phyloP scores from a whole-genome alignment of 495 filamentous ascomycete species.

The Podospora pseudoanserina region DNA sequence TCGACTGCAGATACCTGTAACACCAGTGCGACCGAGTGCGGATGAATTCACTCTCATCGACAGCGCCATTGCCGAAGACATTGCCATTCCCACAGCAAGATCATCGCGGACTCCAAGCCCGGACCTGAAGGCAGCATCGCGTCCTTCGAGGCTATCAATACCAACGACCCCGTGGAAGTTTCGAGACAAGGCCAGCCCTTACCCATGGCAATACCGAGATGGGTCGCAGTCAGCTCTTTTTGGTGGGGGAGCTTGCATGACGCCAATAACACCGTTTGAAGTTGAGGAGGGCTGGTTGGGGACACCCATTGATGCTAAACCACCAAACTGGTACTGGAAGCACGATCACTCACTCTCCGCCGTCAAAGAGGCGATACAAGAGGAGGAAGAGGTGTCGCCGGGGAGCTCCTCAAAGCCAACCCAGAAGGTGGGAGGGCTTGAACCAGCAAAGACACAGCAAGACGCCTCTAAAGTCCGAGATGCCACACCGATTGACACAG shows the following conservation, averaged over 20 bases:
- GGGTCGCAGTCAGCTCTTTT: constrained; percentile 22
- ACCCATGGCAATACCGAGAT: constrained; percentile 19
- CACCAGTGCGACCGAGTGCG: constrained; percentile 10
- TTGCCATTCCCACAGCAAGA: constrained; percentile 18
- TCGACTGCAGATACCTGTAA: constrained; percentile 8
- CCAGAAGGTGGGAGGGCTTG: background rate
- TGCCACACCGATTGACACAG: constrained; percentile 17
- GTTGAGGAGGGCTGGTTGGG: constrained; percentile 15
- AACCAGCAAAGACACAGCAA: background rate
- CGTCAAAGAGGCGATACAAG: constrained; percentile 12
- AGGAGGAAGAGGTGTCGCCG: constrained; percentile 15
- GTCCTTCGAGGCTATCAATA: constrained; percentile 15
- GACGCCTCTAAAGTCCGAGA: constrained; percentile 9
- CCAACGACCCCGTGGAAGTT: constrained; percentile 26
- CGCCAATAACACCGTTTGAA: constrained; percentile 32
- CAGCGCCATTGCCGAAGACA: constrained; percentile 24
- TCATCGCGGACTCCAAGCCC: background rate
- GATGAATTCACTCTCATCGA: constrained; percentile 14
- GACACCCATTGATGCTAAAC: constrained; percentile 20
- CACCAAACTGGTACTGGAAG: constrained; percentile 20
- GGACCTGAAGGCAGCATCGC: background rate
- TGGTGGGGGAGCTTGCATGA: constrained; percentile 26
- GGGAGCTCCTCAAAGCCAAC: background rate
- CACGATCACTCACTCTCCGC: constrained; percentile 19
- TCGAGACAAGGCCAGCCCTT: constrained; percentile 20